phyloP scores from a whole-genome alignment of 108 stramenopile genomes.

The Conticribra weissflogii region DNA sequence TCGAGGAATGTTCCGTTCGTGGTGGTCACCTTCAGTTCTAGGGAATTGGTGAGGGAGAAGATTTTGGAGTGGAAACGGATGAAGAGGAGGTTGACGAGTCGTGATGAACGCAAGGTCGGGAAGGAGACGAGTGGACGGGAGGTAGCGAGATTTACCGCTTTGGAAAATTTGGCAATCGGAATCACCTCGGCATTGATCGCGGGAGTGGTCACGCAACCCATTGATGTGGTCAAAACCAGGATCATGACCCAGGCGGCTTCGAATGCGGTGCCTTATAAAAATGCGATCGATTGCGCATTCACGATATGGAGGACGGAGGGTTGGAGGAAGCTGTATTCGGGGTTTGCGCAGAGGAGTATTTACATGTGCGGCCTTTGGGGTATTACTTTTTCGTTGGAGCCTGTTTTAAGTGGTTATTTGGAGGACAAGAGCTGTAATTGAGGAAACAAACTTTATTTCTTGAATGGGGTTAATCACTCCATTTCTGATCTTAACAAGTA shows the following conservation, averaged over 20 bases:
- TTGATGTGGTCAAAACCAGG: constrained; percentile 75
- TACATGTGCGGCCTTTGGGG: constrained; percentile 79
- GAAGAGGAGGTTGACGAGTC: constrained; percentile 8
- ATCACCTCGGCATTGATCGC: constrained; percentile 59
- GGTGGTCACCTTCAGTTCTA: constrained; percentile 58
- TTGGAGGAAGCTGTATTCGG: constrained; percentile 51
- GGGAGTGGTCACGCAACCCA: constrained; percentile 57
- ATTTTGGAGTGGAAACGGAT: constrained; percentile 17
- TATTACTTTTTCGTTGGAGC: constrained; percentile 59
- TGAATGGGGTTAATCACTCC: background rate
- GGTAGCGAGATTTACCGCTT: constrained; percentile 9
- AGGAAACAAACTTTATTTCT: background rate
- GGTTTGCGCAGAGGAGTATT: constrained; percentile 56
- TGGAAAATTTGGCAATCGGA: constrained; percentile 56
- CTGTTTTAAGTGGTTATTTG: constrained; percentile 15
- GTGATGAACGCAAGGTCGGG: constrained; percentile 1
- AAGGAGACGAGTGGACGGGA: background rate
- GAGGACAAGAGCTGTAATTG: background rate
- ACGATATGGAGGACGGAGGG: constrained; percentile 64
- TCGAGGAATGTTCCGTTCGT: constrained; percentile 76
- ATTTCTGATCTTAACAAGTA: background rate
- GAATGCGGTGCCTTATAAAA: constrained; percentile 54
- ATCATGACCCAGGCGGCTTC: constrained; percentile 84
- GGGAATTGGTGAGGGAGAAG: constrained; percentile 41
- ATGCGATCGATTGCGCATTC: constrained; percentile 62